phyloP scores from a whole-genome alignment of 2,329 filamentous ascomycete genomes.

The Ophioceras dolichostomum region DNA sequence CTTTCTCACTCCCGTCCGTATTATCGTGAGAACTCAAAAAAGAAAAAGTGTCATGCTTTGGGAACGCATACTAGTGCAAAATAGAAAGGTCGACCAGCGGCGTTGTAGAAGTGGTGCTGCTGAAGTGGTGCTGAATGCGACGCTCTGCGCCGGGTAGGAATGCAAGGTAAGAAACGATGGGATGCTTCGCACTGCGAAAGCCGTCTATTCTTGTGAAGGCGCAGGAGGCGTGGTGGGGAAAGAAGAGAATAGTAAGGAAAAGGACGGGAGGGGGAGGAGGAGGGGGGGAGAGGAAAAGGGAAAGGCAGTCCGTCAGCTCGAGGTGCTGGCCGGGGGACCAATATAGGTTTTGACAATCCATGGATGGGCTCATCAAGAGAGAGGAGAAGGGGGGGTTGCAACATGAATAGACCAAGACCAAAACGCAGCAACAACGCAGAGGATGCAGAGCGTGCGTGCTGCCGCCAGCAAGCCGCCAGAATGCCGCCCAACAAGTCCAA shows the following conservation, averaged over 20 bases:
- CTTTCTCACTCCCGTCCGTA: too few species aligned
- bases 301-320: constrained; percentile 6
- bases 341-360: too few species aligned
- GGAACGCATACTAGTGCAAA: constrained; percentile 14
- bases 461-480: too few species aligned
- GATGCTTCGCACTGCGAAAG: constrained; percentile 34
- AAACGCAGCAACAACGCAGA: too few species aligned
- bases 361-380: too few species aligned
- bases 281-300: constrained; percentile 12
- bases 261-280: constrained; percentile 11
- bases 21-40: constrained; percentile 1
- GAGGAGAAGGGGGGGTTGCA: too few species aligned
- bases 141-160: constrained; percentile 18
- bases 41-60: not conserved
- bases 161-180: constrained; percentile 22
- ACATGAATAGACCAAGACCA: too few species aligned
- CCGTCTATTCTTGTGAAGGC: constrained; percentile 16
- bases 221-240: constrained; percentile 16
- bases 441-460: too few species aligned
- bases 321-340: constrained; percentile 5
- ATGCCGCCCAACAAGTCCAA: too few species aligned
- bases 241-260: constrained; percentile 17
- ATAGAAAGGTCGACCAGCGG: constrained; percentile 10
- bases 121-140: constrained; percentile 11
- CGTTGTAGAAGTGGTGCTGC: too few species aligned